These are phyloP conservation scores for Micractinium conductrix DNA, from an alignment of 139 green algal genomes.

Conservation along the genomic window DNA sequence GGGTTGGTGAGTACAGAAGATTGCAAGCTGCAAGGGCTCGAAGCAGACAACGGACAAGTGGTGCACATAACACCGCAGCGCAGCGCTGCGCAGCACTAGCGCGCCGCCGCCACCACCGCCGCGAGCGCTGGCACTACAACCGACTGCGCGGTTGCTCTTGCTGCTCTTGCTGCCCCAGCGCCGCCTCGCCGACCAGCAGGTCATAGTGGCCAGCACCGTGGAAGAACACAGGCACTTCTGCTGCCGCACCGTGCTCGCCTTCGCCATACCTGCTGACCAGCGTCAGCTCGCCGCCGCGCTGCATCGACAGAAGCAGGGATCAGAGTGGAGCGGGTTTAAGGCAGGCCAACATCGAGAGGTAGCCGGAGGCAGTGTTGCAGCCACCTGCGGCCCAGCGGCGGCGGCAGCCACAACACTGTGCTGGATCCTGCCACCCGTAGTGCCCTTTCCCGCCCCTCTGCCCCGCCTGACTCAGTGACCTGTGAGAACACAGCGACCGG, in stretches of 20 bases:
- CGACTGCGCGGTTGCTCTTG: neutral
- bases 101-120: too few relatives aligned
- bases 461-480: too few relatives aligned
- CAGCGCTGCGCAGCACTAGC: too few relatives aligned
- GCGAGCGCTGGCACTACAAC: neutral
- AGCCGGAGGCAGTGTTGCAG: neutral
- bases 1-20: too few relatives aligned
- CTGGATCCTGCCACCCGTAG: too few relatives aligned
- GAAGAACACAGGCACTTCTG: slow-evolving; percentile 5
- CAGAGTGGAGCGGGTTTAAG: neutral
- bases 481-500: slow-evolving; percentile 7
- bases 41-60: too few relatives aligned
- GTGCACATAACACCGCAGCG: neutral
- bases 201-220: slow-evolving; percentile 32
- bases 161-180: neutral
- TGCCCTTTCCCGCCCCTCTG: neutral
- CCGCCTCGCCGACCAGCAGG: neutral
- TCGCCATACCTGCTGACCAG: neutral
- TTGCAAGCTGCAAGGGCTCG: too few relatives aligned
- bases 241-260: neutral
- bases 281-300: neutral
- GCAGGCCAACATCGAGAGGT: neutral
- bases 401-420: neutral
- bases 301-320: neutral
- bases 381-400: neutral